Percentiles rank a stretch among this genome's conserved stretches.
Conservation (phyloP, 257 asterid species). For the Solanum lycopersicoides region DNA sequence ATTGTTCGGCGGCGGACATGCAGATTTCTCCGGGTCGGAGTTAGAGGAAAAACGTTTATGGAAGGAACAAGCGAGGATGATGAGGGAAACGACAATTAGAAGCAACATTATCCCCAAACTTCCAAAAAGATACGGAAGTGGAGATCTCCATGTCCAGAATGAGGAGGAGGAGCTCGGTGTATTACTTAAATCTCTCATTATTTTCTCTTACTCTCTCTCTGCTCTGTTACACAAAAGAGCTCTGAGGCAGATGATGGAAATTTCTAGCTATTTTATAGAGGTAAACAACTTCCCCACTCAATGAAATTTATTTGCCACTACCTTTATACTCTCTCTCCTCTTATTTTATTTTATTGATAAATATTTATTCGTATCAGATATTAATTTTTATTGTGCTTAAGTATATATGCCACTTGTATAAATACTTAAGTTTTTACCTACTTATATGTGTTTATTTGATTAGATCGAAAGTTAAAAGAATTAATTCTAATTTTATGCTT, state of each 20-base stretch:
- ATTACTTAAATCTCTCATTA: not conserved
- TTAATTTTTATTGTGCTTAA: too few relatives aligned
- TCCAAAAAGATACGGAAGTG: conserved; percentile 60
- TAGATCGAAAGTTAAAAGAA: not conserved
- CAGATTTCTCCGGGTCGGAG: conserved; percentile 21
- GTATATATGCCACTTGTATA: not conserved
- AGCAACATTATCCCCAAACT: conserved; percentile 37
- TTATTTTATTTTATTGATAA: not conserved
- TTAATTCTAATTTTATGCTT: not conserved
- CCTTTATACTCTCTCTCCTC: not conserved
- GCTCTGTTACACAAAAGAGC: not conserved
- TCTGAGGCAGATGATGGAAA: not conserved
- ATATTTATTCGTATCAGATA: not conserved
- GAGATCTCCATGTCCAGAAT: conserved; percentile 63
- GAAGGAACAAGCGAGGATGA: conserved; percentile 49
- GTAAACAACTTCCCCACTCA: not conserved
- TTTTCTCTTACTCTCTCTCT: conserved; percentile 4
- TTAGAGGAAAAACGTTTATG: conserved; percentile 5
- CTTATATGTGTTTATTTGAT: not conserved
- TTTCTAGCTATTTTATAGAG: not conserved
- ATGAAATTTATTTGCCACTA: not conserved
- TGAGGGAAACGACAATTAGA: conserved; percentile 31
- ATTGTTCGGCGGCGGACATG: not conserved
- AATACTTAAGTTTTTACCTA: not conserved
- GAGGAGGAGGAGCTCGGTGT: not conserved